Percentiles rank a stretch among this genome's conserved stretches.
These are phyloP conservation scores for Neoscytalidium dimidiatum DNA, from an alignment of 2,329 filamentous ascomycete genomes.

Conservation along the genomic window DNA sequence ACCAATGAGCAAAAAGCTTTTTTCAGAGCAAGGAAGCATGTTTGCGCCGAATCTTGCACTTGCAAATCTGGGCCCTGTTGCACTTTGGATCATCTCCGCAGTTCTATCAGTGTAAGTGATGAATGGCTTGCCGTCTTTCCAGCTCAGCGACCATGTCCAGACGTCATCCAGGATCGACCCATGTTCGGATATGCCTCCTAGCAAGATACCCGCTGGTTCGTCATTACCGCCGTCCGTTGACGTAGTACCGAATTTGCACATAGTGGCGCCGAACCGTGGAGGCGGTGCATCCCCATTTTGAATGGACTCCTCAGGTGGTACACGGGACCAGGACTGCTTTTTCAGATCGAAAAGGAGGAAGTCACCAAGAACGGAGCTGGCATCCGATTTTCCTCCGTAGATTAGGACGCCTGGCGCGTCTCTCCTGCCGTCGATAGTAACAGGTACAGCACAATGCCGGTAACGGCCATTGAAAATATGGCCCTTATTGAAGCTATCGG, in stretches of 20 bases:
- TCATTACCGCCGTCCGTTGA: slow-evolving; percentile 23
- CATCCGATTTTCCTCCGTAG: slow-evolving; percentile 44
- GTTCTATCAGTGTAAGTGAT: background rate
- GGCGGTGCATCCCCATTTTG: slow-evolving; percentile 33
- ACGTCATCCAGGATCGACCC: slow-evolving; percentile 64
- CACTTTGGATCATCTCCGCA: background rate
- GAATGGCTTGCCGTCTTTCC: slow-evolving; percentile 32
- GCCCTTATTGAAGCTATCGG: slow-evolving; percentile 53
- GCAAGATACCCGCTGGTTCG: slow-evolving; percentile 60
- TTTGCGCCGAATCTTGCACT: slow-evolving; percentile 55
- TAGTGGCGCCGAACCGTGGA: slow-evolving; percentile 59
- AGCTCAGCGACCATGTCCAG: slow-evolving; percentile 61
- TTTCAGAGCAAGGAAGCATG: slow-evolving; percentile 38
- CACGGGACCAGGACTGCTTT: slow-evolving; percentile 50
- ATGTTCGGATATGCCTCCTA: slow-evolving; percentile 69
- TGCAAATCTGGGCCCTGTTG: slow-evolving; percentile 18
- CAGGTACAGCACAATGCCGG: slow-evolving; percentile 66
- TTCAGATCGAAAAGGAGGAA: slow-evolving; percentile 47
- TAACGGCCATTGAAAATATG: slow-evolving; percentile 58
- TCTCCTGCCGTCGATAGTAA: slow-evolving; percentile 44
- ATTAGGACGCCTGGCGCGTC: slow-evolving; percentile 40
- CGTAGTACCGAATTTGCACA: slow-evolving; percentile 47
- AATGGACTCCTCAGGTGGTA: slow-evolving; percentile 22
- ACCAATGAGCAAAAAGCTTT: slow-evolving; percentile 52
- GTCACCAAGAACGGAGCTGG: slow-evolving; percentile 30